phyloP scores from a whole-genome alignment of 495 filamentous ascomycete species.

The Neurospora sp. region DNA sequence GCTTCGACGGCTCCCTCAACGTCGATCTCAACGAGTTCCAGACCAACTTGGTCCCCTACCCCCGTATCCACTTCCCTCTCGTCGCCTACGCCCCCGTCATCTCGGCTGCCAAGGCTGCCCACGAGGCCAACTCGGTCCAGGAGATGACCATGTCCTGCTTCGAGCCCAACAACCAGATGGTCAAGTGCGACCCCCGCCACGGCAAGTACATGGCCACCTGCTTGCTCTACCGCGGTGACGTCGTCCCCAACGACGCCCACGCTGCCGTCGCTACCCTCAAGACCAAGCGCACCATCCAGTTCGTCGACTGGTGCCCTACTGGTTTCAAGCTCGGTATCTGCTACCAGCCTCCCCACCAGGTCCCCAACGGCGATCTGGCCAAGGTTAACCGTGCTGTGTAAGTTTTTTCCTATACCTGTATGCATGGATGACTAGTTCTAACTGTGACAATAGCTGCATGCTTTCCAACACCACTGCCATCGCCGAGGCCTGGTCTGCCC shows the following conservation, averaged over 20 bases:
- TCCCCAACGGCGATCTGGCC: constrained; percentile 93
- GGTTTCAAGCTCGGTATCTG: constrained; percentile 99
- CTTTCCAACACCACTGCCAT: constrained; percentile 99
- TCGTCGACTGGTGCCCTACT: constrained; percentile 99
- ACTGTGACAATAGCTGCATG: constrained; percentile 62
- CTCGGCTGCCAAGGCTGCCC: constrained; percentile 83
- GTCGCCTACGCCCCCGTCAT: constrained; percentile 93
- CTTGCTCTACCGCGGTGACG: constrained; percentile 95
- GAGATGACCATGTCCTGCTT: constrained; percentile 87
- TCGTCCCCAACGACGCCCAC: constrained; percentile 92
- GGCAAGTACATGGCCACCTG: constrained; percentile 99
- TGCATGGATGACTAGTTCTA: constrained; percentile 13
- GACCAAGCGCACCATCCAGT: constrained; percentile 97
- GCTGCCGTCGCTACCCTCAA: constrained; percentile 87
- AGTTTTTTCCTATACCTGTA: too few relatives aligned
- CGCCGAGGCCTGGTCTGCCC: constrained; percentile 93
- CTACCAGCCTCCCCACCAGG: constrained; percentile 92
- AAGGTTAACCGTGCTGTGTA: constrained; percentile 97
- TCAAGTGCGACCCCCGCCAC: constrained; percentile 97
- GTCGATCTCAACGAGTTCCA: constrained; percentile 99
- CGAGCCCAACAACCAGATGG: constrained; percentile 85
- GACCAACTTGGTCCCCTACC: constrained; percentile 97
- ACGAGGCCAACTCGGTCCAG: constrained; percentile 86
- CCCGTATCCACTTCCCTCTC: constrained; percentile 97
- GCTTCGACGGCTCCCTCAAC: constrained; percentile 97